These are phyloP conservation scores for Exophiala viscosa DNA, from an alignment of 2,329 filamentous ascomycete genomes.

Conservation along the genomic window DNA sequence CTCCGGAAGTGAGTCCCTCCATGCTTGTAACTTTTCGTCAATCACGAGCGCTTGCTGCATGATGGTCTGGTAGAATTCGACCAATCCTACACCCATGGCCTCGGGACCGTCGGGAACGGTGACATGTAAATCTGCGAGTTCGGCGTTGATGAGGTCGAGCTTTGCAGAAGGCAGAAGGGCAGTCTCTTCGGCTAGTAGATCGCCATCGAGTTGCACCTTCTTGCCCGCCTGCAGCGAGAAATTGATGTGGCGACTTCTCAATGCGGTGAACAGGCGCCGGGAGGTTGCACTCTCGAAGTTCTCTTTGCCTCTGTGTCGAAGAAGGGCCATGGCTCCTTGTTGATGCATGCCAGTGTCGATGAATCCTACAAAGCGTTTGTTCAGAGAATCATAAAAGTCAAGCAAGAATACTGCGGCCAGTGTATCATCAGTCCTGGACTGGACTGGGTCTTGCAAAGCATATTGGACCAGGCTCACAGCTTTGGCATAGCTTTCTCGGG, in stretches of 20 bases:
- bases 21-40: slow-evolving; percentile 14
- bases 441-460: slow-evolving; percentile 9
- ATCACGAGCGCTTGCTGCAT: slow-evolving; percentile 7
- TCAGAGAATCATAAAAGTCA: slow-evolving; percentile 23
- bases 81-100: background rate
- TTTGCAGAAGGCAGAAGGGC: slow-evolving; percentile 15
- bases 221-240: slow-evolving; percentile 11
- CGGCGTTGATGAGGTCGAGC: slow-evolving; percentile 18
- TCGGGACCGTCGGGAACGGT: slow-evolving; percentile 5
- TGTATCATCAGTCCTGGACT: slow-evolving; percentile 13
- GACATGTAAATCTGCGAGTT: slow-evolving; percentile 14
- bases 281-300: slow-evolving; percentile 16
- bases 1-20: slow-evolving; percentile 11
- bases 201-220: slow-evolving; percentile 6
- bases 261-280: slow-evolving; percentile 14
- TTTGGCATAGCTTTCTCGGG: slow-evolving; percentile 11
- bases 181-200: slow-evolving; percentile 8
- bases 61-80: slow-evolving; percentile 14
- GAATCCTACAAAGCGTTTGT: slow-evolving; percentile 17
- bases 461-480: slow-evolving; percentile 12
- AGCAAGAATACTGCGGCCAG: slow-evolving; percentile 24
- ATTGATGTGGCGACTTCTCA: slow-evolving; percentile 20
- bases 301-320: slow-evolving; percentile 12
- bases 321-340: slow-evolving; percentile 20
- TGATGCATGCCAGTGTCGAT: slow-evolving; percentile 20